These are phyloP conservation scores for Eimeria mitis DNA, from an alignment of 169 alveolate species.

Conservation along the genomic window DNA sequence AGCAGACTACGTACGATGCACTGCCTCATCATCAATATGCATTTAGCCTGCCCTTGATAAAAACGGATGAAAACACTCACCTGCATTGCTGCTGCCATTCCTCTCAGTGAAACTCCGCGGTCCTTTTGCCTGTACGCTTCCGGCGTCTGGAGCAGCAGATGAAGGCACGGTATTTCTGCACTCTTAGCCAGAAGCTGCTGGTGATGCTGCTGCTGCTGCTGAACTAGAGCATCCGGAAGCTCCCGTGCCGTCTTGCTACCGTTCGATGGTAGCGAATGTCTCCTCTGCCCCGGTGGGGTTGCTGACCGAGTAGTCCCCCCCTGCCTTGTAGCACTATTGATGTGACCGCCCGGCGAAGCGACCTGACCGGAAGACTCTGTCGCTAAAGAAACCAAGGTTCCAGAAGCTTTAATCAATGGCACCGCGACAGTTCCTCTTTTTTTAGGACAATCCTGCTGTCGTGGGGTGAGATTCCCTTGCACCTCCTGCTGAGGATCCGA, in stretches of 20 bases:
- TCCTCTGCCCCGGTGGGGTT: background rate
- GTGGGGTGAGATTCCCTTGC: background rate
- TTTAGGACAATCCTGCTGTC: background rate
- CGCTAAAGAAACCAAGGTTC: background rate
- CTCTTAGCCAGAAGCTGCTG: conserved; percentile 39
- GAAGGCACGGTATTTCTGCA: conserved; percentile 24
- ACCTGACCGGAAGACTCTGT: background rate
- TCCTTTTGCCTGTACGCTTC: background rate
- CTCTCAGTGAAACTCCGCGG: conserved; percentile 45
- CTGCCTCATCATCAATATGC: background rate
- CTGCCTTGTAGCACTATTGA: background rate
- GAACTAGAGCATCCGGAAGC: background rate
- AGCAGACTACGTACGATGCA: background rate
- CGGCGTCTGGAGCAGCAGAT: conserved; percentile 42
- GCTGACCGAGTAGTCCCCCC: background rate
- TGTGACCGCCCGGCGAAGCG: background rate
- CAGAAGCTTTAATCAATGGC: background rate
- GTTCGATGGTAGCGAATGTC: background rate
- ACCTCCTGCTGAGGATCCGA: background rate
- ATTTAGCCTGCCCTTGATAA: background rate
- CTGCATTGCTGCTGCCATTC: conserved; percentile 76
- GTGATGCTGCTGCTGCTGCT: conserved; percentile 37
- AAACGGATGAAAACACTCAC: background rate
- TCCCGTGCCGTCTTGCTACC: conserved; percentile 36
- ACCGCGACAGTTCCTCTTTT: background rate